Base-by-base conservation (phyloP, 805 yeast genomes). In the Zygosaccharomyces kombuchaensis region DNA sequence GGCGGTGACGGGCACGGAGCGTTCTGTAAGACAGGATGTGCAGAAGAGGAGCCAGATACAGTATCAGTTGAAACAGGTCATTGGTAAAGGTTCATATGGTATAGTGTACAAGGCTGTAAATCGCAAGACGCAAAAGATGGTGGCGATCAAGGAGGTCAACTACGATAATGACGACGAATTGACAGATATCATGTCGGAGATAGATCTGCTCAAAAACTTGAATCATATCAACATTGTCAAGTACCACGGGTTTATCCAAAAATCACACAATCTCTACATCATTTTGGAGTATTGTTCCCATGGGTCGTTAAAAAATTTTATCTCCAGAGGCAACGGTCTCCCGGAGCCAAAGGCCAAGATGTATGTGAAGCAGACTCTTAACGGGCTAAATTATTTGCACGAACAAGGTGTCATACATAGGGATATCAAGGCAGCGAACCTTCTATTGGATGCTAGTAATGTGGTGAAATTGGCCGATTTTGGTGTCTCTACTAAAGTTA, bases 81-180 rank as follows among this genome's bases (percentile, higher is more conserved):
- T 93, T 2, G 99, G 98, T 2, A 78, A 78, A 48, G 99, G 99
- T 1, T 97, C 97, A 0, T 89, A 81, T 62, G 98, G 97, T 1
- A 77, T 78, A 32, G 97, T 91, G 3, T 89, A 82, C 64, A 75
- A 77, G 47, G 96, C 91, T 0, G 67, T 81, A 23, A 85, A 88
- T 56, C 66, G 75, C 48, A 71, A 69, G 44, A 84, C 90, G 0
- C 78, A 79, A 6, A 82, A 80, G 43, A 73, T 80, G 2, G 85
- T 87, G 4, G 96, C 96, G 1, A 78, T 89, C 19, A 88, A 88
- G 61, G 90, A 84, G 60, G 80, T 88, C 25, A 67, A 74, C n/a
- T 71, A 85, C 34, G 81, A 70, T 73, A 57, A 78, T 77, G 89
- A 81, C 77, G 55, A 96, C 76, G 74, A 85, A 76, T 81, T 89